Conservation (phyloP, 768 basidiomycete genomes). For the Tricholoma terreum region DNA sequence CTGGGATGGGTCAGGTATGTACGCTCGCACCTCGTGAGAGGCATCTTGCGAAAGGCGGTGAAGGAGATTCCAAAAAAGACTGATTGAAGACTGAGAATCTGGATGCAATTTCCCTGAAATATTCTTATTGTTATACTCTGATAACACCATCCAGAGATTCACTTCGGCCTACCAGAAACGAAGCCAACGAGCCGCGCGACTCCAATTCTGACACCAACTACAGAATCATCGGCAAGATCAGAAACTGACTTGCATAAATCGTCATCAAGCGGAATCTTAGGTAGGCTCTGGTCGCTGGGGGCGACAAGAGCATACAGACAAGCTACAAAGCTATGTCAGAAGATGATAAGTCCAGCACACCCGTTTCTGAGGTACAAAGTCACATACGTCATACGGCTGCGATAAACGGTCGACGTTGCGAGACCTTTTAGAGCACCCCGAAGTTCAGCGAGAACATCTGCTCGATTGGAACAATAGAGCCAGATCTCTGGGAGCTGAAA, state of each 20-base stretch:
- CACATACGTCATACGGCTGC: conserved; percentile 72
- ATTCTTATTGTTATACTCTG: conserved; percentile 5
- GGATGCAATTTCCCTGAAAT: conserved; percentile 28
- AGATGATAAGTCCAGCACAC: conserved; percentile 10
- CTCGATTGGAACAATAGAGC: conserved; percentile 34
- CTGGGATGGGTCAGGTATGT: conserved; percentile 37
- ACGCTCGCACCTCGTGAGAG: conserved; percentile 62
- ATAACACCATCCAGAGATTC: neutral
- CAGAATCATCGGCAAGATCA: conserved; percentile 57
- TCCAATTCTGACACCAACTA: conserved; percentile 84
- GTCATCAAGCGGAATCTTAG: conserved; percentile 39
- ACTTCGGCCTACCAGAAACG: conserved; percentile 47
- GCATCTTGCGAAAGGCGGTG: conserved; percentile 49
- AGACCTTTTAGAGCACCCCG: conserved; percentile 40
- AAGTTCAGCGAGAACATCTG: conserved; percentile 34
- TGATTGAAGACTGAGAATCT: conserved; percentile 29
- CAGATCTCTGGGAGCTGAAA: conserved; percentile 50
- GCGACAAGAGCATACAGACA: conserved; percentile 64
- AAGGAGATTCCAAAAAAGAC: conserved; percentile 37
- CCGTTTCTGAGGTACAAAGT: conserved; percentile 3
- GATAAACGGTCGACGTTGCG: conserved; percentile 46
- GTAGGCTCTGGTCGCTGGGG: conserved; percentile 29
- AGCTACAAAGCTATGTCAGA: conserved; percentile 59
- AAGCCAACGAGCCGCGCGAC: conserved; percentile 69
- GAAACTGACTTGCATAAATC: conserved; percentile 55